Base-by-base conservation (phyloP, 192 early-diverging fungal species). In the Coemansia sp. region DNA sequence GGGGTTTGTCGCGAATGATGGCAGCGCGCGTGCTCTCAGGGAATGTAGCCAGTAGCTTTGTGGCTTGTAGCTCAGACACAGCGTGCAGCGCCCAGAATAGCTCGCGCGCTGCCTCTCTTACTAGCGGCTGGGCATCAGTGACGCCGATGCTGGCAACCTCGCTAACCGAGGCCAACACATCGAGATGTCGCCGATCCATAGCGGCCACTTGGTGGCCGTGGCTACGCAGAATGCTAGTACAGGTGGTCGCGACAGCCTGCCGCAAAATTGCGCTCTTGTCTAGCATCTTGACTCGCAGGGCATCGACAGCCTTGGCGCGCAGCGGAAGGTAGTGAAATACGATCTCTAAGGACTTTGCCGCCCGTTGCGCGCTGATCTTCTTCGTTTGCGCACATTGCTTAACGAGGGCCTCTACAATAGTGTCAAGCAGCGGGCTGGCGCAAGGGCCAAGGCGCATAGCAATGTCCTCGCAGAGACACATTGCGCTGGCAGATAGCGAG, bases 351-450 rank as follows among this genome's bases (percentile, higher is more conserved):
- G 76, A 74, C 56, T 59, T 64, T 42, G 73, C 68, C 2, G 81
- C 81, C 49, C 59, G 47, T 42, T 83, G 81, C 2, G 81, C 81
- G 27, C 75, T 70, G 14, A 83, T 71, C 41, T 73, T 77, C 57
- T 83, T 83, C 4, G 76, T 83, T 40, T 83, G 81, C 15, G 68
- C 62, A 25, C 81, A 83, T 19, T 77, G 81, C 25, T 68, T 71
- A 27, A 83, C 59, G 22, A 83, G 62, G 0, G 62, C 63, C 3
- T 78, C 81, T 12, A 65, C 45, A 14, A 83, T 74, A 3, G 66
- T 42, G 38, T 83, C 81, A 25, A 74, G 64, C 20, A 74, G 20
- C 25, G 43, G 35, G 20, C 54, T 58, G 11, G 72, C 81, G 32
- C 78, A 65, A 9, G 81, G 81, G 7, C 81, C 81, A 2, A 83